A percentile compares a stretch with the other conserved stretches of the same genome.
These are phyloP conservation scores for Porcisia deanei DNA, from an alignment of 208 protist genomes.

Conservation along the genomic window DNA sequence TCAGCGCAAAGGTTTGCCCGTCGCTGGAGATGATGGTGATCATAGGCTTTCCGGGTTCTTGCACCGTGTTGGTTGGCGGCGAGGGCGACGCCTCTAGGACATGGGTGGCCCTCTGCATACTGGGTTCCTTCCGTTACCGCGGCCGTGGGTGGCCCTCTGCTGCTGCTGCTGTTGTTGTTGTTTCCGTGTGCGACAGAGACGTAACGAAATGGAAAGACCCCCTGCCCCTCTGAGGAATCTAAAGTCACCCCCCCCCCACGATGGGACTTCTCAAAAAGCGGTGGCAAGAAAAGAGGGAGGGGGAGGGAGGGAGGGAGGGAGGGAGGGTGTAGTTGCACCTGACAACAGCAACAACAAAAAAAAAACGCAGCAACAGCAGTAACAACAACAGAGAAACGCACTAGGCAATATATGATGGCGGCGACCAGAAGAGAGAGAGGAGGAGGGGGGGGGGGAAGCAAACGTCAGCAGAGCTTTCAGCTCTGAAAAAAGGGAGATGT, in stretches of 20 bases:
- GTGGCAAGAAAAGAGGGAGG: neutral
- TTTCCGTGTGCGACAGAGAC: too few species aligned
- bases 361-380: neutral
- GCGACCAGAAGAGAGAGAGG: neutral
- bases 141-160: neutral
- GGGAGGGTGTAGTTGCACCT: neutral
- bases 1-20: constrained; percentile 48
- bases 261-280: neutral
- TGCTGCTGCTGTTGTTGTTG: neutral
- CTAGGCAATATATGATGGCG: neutral
- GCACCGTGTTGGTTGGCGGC: neutral
- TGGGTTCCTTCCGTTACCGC: neutral
- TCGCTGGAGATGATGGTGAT: constrained; percentile 72
- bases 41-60: constrained; percentile 15
- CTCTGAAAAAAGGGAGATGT: too few species aligned
- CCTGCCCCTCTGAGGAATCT: too few species aligned
- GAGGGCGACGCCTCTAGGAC: neutral
- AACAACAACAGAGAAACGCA: neutral
- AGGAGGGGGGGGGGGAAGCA: neutral
- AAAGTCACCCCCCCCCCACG: neutral
- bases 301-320: neutral
- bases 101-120: neutral
- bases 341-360: too few species aligned
- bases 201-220: too few species aligned
- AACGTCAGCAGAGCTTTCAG: neutral